A percentile compares a stretch with the other conserved stretches of the same genome.
Evolutionary conservation across 495 filamentous ascomycete species (phyloP).

Genomic region (Baudoinia panamericana): DNA sequence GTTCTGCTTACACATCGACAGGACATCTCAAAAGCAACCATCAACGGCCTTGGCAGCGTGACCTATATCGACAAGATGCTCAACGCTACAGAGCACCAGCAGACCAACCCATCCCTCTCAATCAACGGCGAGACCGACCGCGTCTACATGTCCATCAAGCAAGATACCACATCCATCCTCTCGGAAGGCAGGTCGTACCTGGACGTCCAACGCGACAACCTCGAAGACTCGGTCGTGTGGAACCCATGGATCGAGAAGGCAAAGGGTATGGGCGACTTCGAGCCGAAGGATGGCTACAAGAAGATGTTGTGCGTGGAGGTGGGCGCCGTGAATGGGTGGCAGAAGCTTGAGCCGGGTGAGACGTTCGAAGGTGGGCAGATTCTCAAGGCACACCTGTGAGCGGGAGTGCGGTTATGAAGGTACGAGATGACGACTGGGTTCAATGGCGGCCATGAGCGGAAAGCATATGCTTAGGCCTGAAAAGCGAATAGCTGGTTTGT

Average conservation of each 20-base stretch:
- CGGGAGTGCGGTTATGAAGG: neutral
- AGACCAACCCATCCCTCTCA: conserved; percentile 38
- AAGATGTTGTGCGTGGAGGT: conserved; percentile 91
- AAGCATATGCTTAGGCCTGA: too few relatives aligned
- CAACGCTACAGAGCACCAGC: conserved; percentile 42
- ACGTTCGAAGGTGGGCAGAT: conserved; percentile 82
- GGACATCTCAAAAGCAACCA: conserved; percentile 49
- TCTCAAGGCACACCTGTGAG: conserved; percentile 33
- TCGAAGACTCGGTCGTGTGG: conserved; percentile 86
- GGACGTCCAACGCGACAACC: conserved; percentile 62
- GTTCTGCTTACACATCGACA: conserved; percentile 2
- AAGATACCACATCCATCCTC: conserved; percentile 42
- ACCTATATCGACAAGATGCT: conserved; percentile 74
- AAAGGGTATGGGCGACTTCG: conserved; percentile 71
- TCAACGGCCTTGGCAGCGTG: conserved; percentile 60
- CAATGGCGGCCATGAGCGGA: too few relatives aligned
- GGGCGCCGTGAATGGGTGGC: conserved; percentile 68
- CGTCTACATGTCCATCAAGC: conserved; percentile 43
- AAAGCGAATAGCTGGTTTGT: too few relatives aligned
- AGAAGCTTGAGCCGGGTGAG: conserved; percentile 71
- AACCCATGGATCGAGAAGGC: conserved; percentile 90
- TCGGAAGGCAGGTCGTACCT: conserved; percentile 51
- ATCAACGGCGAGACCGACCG: conserved; percentile 74
- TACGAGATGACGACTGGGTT: conserved; percentile 1
- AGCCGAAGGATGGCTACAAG: conserved; percentile 74